Conservation (phyloP, 306 rosid genomes). For the Pyrus communis region DNA sequence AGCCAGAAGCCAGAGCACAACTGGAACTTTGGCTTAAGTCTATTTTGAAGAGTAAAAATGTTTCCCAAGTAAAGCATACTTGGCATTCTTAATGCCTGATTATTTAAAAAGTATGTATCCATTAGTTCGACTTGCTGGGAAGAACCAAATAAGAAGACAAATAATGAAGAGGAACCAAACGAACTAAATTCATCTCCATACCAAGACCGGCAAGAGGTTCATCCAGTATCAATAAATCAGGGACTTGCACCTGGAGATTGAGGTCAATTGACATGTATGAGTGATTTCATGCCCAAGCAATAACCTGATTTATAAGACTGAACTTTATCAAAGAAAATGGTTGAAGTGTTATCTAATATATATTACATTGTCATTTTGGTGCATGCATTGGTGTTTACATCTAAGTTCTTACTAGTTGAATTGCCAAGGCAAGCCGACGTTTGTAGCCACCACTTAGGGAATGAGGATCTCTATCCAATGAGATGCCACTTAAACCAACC, state of each 20-base stretch:
- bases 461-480: conserved; percentile 83
- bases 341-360: neutral
- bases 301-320: neutral
- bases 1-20: neutral
- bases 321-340: neutral
- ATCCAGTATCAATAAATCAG: conserved; percentile 84
- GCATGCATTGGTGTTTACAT: conserved; percentile 4
- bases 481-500: conserved; percentile 85
- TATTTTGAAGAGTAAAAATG: neutral
- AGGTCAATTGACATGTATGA: conserved; percentile 7
- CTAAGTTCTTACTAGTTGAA: conserved; percentile 63
- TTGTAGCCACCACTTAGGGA: conserved; percentile 98
- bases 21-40: neutral
- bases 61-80: neutral
- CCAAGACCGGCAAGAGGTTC: conserved; percentile 98
- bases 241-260: conserved; percentile 71
- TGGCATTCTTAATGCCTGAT: conserved; percentile 1
- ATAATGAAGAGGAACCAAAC: conserved; percentile 7
- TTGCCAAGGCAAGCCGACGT: conserved; percentile 92
- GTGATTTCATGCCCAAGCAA: conserved; percentile 6
- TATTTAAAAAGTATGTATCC: neutral
- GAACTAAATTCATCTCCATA: conserved; percentile 28
- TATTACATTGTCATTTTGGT: neutral
- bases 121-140: neutral
- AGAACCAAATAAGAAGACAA: conserved; percentile 11